phyloP scores from a whole-genome alignment of 2,329 filamentous ascomycete species.

The Exophiala oligosperma region DNA sequence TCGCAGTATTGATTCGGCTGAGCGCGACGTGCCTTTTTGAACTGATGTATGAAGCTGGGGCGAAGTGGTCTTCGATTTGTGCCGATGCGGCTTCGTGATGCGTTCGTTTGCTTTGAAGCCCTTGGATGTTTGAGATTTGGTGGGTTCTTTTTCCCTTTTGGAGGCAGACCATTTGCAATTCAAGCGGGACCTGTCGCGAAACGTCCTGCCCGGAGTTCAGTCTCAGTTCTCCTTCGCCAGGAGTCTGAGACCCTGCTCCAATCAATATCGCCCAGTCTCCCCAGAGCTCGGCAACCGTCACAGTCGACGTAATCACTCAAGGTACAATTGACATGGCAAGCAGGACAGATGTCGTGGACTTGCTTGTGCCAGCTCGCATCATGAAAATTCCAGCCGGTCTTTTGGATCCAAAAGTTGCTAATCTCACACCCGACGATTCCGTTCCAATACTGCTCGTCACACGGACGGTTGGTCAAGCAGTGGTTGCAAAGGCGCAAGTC shows the following conservation, averaged over 20 bases:
- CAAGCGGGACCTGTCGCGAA: conserved; percentile 16
- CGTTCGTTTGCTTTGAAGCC: too few species aligned
- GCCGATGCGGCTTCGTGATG: too few species aligned
- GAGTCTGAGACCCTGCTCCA: conserved; percentile 26
- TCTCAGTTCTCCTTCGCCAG: conserved; percentile 21
- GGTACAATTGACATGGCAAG: conserved; percentile 26
- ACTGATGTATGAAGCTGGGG: too few species aligned
- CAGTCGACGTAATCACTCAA: conserved; percentile 30
- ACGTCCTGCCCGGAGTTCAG: conserved; percentile 20
- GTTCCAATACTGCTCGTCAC: conserved; percentile 25
- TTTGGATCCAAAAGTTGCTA: conserved; percentile 28
- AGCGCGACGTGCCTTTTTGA: too few species aligned
- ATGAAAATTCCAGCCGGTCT: conserved; percentile 28
- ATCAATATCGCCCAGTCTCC: conserved; percentile 28
- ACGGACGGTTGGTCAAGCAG: conserved; percentile 28
- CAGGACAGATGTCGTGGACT: conserved; percentile 29
- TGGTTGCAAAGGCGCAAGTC: conserved; percentile 28
- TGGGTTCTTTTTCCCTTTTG: too few species aligned
- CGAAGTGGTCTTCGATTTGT: too few species aligned
- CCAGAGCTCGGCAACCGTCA: conserved; percentile 29
- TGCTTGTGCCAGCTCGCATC: conserved; percentile 28
- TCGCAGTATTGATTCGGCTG: too few species aligned
- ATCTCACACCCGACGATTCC: conserved; percentile 22
- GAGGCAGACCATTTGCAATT: not conserved
- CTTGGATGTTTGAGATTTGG: too few species aligned